Base-by-base conservation (phyloP, 2,329 filamentous ascomycete species). In the Ustilaginoidea virens region DNA sequence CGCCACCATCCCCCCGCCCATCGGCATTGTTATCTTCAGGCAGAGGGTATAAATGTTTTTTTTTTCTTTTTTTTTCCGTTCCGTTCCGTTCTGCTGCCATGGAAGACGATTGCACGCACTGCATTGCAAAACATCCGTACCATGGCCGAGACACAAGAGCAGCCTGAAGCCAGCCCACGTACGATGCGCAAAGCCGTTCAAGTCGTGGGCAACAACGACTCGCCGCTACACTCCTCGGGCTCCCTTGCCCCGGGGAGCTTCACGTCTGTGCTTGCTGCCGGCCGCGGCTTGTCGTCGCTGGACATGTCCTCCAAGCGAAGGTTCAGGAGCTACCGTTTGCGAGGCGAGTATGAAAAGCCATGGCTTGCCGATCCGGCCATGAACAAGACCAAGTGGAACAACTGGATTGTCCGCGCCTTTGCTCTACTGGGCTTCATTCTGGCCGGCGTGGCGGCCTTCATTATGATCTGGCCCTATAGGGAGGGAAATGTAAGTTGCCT, bases 301-400 rank as follows among this genome's bases (percentile, higher is more conserved):
- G 29, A 39, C 18, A 23, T 29, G 8, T 28, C 28, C 11, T 23
- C 22, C 11, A 38, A 31, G 17, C 34, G 26, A 25, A 30, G 30
- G 19, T 55, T 55, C 41, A 48, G 45, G 34, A 51, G 44, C 35
- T 49, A 50, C 33, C 48, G 51, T 4, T 40, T 56, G 15, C 36
- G 36, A 19, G 38, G 38, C 10, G 42, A 45, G 10, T 53, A 54
- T 35, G 49, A 53, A 28, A 56, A 56, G 39, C 52, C 54, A 26
- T 58, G 53, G 53, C 43, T 56, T 2, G 33, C 38, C 5, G 48
- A 52, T 24, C 44, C 46, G 12, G 44, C 39, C 18, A 39, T 50
- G 36, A 46, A 40, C 27, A 47, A 45, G 38, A 52, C 42, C 20
- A 39, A 43, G 18, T 48, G 45, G 44, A 51, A 58, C 44, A 47